phyloP scores from a whole-genome alignment of 106 monocot species.

The Apostasia shenzhenica region DNA sequence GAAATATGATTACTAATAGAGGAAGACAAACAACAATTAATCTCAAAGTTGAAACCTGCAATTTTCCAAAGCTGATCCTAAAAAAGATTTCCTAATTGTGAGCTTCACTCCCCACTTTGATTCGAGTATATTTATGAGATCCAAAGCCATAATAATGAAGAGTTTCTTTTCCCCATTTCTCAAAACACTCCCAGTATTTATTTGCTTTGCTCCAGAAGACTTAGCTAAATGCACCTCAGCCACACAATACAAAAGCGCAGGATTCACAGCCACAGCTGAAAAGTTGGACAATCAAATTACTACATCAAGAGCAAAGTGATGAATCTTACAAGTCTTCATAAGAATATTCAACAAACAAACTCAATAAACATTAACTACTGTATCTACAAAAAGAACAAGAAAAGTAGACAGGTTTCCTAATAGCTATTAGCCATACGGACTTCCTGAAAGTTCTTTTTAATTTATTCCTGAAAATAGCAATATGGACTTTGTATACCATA shows the following conservation, averaged over 20 bases:
- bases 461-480: no score
- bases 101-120: constrained; percentile 79
- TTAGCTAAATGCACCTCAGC: constrained; percentile 47
- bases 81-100: constrained; percentile 55
- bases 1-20: not conserved
- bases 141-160: constrained; percentile 72
- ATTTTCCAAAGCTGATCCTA: constrained; percentile 74
- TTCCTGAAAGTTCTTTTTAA: no score
- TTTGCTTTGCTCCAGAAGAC: constrained; percentile 20
- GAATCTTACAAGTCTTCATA: not conserved
- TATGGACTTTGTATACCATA: no score
- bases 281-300: constrained; percentile 9
- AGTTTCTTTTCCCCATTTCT: constrained; percentile 28
- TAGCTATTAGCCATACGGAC: no score
- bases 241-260: constrained; percentile 63
- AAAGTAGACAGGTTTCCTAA: no score
- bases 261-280: constrained; percentile 96
- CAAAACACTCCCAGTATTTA: constrained; percentile 39
- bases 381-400: no score
- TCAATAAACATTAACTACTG: no score
- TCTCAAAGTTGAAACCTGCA: constrained; percentile 46
- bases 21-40: not conserved
- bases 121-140: constrained; percentile 76
- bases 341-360: not conserved
- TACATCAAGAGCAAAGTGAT: not conserved